Evolutionary conservation across 2,329 filamentous ascomycete species (phyloP).

Genomic region (Penicillium sp.): DNA sequence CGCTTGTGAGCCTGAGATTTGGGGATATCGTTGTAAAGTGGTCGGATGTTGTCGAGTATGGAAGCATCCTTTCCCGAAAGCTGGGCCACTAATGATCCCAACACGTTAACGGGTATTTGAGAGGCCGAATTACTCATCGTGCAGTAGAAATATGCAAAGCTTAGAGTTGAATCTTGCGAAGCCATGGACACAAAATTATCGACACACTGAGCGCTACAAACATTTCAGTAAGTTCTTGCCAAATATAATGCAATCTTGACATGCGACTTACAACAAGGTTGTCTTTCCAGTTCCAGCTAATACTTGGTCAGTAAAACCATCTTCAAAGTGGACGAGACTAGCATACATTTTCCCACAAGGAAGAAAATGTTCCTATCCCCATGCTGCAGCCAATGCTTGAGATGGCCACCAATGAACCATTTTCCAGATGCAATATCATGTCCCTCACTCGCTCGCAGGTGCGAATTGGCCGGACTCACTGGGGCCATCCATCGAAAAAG

Average conservation of each 20-base stretch:
- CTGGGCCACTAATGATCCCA: slow-evolving; percentile 21
- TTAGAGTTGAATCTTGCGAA: slow-evolving; percentile 2
- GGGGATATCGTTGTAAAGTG: slow-evolving; percentile 10
- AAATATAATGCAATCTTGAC: neutral
- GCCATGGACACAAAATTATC: slow-evolving; percentile 12
- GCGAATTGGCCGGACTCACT: slow-evolving; percentile 15
- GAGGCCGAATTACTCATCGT: slow-evolving; percentile 17
- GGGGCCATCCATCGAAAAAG: slow-evolving; percentile 20
- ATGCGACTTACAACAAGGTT: slow-evolving; percentile 18
- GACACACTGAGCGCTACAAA: slow-evolving; percentile 14
- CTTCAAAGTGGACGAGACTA: neutral
- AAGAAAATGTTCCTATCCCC: slow-evolving; percentile 8
- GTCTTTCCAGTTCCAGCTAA: slow-evolving; percentile 22
- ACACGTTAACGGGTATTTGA: slow-evolving; percentile 11
- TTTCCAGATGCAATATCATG: slow-evolving; percentile 9
- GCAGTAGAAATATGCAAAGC: slow-evolving; percentile 21
- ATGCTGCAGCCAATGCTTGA: slow-evolving; percentile 10
- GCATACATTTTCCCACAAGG: slow-evolving; percentile 22
- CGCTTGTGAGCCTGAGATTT: slow-evolving; percentile 13
- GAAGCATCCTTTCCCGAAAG: slow-evolving; percentile 8
- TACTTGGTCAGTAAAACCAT: neutral
- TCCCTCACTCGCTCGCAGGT: slow-evolving; percentile 15
- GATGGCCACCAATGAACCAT: slow-evolving; percentile 18
- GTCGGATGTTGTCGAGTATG: slow-evolving; percentile 12
- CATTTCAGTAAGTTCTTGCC: neutral